A percentile compares a stretch with the other conserved stretches of the same genome.
phyloP scores from a whole-genome alignment of 441 rosid species.

The Populus tomentosa region DNA sequence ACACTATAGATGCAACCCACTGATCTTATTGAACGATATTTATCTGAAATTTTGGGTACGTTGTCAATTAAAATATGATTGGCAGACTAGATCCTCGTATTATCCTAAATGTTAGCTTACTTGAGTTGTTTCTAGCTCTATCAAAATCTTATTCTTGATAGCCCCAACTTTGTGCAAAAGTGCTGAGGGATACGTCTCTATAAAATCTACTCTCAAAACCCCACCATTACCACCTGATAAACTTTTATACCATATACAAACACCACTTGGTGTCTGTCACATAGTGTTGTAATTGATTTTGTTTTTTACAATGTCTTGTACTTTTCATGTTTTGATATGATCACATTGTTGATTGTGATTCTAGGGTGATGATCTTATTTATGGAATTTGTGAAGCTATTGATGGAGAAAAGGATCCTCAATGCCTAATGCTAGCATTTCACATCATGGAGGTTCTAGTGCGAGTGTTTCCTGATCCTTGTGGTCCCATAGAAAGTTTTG shows the following conservation, averaged over 20 bases:
- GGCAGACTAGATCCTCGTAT: not conserved
- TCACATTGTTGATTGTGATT: no score
- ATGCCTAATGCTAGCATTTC: slow-evolving; percentile 75
- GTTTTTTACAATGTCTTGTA: not conserved
- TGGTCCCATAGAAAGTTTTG: slow-evolving; percentile 57
- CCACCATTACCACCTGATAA: not conserved
- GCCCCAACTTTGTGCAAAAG: not conserved
- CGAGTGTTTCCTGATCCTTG: slow-evolving; percentile 59
- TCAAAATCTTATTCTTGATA: not conserved
- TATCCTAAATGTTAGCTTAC: not conserved
- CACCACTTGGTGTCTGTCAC: not conserved
- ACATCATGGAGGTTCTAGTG: slow-evolving; percentile 62
- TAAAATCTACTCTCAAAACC: not conserved
- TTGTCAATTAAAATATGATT: not conserved
- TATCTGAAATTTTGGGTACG: not conserved
- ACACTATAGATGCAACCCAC: not conserved
- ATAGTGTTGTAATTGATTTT: no score
- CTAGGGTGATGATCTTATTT: no score
- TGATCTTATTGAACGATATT: not conserved
- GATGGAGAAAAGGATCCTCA: slow-evolving; percentile 95
- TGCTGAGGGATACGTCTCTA: not conserved
- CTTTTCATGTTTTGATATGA: slow-evolving; percentile 10
- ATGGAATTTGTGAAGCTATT: no score
- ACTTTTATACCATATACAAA: not conserved
- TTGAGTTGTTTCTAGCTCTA: not conserved